These are phyloP conservation scores for Citrus inodora DNA, from an alignment of 345 rosid genomes.

Conservation along the genomic window DNA sequence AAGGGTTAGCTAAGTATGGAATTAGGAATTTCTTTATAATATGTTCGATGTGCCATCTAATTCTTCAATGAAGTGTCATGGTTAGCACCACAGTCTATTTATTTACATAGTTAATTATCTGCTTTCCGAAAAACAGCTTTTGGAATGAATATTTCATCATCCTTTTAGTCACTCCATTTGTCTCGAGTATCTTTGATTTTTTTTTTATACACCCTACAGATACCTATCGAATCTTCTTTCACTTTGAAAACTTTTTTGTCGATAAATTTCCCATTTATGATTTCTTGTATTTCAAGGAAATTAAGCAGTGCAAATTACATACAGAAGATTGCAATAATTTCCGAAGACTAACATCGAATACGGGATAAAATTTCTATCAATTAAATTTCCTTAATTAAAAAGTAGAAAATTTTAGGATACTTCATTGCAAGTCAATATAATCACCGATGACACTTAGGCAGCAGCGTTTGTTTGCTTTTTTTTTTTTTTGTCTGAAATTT, in stretches of 20 bases:
- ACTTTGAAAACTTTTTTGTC: not conserved
- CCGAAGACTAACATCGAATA: too few relatives aligned
- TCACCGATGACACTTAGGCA: too few relatives aligned
- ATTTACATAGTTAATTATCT: not conserved
- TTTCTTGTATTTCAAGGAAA: not conserved
- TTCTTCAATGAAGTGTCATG: conserved; percentile 10
- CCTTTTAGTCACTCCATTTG: conserved; percentile 11
- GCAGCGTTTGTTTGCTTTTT: too few relatives aligned
- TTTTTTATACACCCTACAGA: not conserved
- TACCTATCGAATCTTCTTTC: conserved; percentile 2
- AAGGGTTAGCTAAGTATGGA: not conserved
- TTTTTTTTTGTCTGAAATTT: too few relatives aligned
- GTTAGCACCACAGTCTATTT: not conserved
- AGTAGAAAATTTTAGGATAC: too few relatives aligned
- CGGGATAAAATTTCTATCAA: too few relatives aligned
- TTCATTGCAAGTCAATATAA: too few relatives aligned
- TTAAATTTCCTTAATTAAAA: too few relatives aligned
- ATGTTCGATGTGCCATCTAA: not conserved
- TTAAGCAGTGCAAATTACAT: not conserved
- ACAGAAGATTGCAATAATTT: too few relatives aligned
- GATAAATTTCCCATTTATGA: not conserved
- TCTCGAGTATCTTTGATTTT: conserved; percentile 9
- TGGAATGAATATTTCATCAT: conserved; percentile 13
- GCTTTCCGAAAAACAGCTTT: not conserved
- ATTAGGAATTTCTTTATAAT: not conserved